Base-by-base conservation (phyloP, 2,329 filamentous ascomycete genomes). In the Fusarium pseudoanthophilum region DNA sequence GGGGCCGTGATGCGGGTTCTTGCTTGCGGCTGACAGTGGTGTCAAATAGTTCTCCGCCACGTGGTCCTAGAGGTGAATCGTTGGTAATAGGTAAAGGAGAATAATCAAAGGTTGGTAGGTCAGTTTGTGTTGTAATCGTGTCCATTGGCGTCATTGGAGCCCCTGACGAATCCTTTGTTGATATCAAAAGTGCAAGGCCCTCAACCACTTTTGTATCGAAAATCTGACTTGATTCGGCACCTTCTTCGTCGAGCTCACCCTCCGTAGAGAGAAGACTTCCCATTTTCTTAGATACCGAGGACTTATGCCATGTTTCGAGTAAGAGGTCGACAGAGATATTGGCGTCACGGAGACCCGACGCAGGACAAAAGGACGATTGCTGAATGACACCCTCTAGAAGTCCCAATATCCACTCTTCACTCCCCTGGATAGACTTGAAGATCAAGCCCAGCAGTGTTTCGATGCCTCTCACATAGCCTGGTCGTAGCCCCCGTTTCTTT, bases 301-400 rank as follows among this genome's bases (percentile, higher is more conserved):
- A 45, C 26, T 67, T 67, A 2, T 64, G 63, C 64, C 64, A 67
- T n/a, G 46, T 20, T 40, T 67, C 64, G 7, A 67, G 52, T 40
- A 67, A 2, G 3, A 32, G 51, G 3, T 67, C 64, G 7, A 51
- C 36, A 24, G 62, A 28, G 14, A 60, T 32, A 13, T 60, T 46
- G 7, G 53, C 6, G 0, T 20, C 45, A 4, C 28, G 34, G 0
- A 40, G 1, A 8, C 11, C 16, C 0, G 42, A 10, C 0, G 26
- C 4, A 10, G 30, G 16, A 11, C 24, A 42, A 2, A 67, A 24
- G 3, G 32, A 43, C 0, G 18, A 16, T 4, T 37, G 28, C 0
- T 40, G 28, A 4, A 21, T 3, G 0, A 48, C 7, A 0, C 64
- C 64, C 28, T 52, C 45, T 0, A 67, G 53, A 8, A 67, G 16